Base-by-base conservation (phyloP, 1,284 basidiomycete species). In the Bjerkandera adusta region DNA sequence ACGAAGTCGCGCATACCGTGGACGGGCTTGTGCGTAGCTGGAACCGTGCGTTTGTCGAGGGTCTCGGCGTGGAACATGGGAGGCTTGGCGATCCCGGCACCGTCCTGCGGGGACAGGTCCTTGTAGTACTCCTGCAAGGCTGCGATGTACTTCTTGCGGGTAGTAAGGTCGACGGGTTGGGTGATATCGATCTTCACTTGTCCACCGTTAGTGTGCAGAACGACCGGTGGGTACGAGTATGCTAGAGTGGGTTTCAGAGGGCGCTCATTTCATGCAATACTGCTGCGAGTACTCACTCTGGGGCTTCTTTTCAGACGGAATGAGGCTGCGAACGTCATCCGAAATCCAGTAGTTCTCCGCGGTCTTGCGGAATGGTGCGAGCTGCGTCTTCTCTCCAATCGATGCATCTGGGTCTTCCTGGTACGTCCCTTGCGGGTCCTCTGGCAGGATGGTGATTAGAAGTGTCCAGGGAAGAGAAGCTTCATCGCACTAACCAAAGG, bases 321-420 rank as follows among this genome's bases (percentile, higher is more conserved):
- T 18, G 12, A 50, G 38, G 4, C 38, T 33, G 22, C 44, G 48
- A n/a, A 46, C 44, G 10, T 46, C 44, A 3, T 24, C 13, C 8
- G 48, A 30, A 18, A 16, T 43, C 48, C 48, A 46, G 25, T 50
- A 50, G 13, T 45, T 7, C 2, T 20, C 24, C 29, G 6, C 24
- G 15, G 16, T 7, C 30, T 25, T 46, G 26, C 48, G 44, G 44
- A 50, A 50, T 3, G 48, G 48, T 12, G 48, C 32, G 10, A 50
- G 24, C 11, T 12, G 21, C 6, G 48, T 47, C 18, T n/a, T 36
- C 22, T 41, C 43, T 3, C 36, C 15, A 20, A 45, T 26, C 3
- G 44, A 3, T 13, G 43, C 45, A 20, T 30, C 24, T 21, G 33
- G 27, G 11, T 34, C 34, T 13, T 30, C 29, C 25, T 45, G 42